Conservation (phyloP, 225 moss, liverwort and hornwort species). For the Climacium dendroides region DNA sequence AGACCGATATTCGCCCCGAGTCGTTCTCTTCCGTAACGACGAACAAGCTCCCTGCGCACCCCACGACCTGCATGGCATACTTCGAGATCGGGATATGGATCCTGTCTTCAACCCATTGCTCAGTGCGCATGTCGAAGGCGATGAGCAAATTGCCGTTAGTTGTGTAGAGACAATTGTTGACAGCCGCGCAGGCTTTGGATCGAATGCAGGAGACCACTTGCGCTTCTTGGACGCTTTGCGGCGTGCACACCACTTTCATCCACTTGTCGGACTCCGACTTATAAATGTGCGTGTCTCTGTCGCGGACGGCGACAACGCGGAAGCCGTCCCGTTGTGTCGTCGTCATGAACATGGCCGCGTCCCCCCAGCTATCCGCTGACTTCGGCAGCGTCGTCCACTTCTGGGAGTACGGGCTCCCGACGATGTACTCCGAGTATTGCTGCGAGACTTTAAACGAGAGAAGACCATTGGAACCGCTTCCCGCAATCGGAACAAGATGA, state of each 20-base stretch:
- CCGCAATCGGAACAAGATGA: slow-evolving; percentile 12
- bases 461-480: slow-evolving; percentile 19
- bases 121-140: slow-evolving; percentile 9
- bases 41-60: slow-evolving; percentile 13
- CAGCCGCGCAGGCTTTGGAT: not conserved
- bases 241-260: slow-evolving; percentile 6
- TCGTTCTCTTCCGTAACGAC: slow-evolving; percentile 10
- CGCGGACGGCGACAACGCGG: slow-evolving; percentile 18
- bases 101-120: slow-evolving; percentile 11
- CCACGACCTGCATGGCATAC: not conserved
- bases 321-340: not conserved
- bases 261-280: slow-evolving; percentile 16
- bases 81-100: not conserved
- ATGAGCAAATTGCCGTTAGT: not conserved
- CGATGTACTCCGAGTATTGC: slow-evolving; percentile 13
- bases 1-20: not conserved
- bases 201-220: slow-evolving; percentile 2
- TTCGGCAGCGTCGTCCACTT: slow-evolving; percentile 28
- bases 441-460: slow-evolving; percentile 1
- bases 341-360: slow-evolving; percentile 25
- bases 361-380: slow-evolving; percentile 24
- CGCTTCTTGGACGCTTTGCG: not conserved
- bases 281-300: slow-evolving; percentile 23
- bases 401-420: slow-evolving; percentile 7
- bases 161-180: slow-evolving; percentile 15